phyloP scores from a whole-genome alignment of 2,329 filamentous ascomycete species.

The Nothopassalora personata region DNA sequence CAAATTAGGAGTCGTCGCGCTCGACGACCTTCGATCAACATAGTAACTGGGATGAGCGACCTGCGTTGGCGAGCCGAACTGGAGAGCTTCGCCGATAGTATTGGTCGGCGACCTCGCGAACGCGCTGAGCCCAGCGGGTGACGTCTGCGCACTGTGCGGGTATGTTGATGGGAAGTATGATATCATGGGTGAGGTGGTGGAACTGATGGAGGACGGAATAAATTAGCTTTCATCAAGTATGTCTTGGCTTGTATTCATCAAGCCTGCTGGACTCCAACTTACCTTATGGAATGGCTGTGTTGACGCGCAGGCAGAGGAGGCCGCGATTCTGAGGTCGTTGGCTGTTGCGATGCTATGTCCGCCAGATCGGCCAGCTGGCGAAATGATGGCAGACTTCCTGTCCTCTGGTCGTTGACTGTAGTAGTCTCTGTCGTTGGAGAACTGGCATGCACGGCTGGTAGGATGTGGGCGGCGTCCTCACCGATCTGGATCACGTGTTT shows the following conservation, averaged over 20 bases:
- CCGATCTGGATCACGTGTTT: constrained; percentile 18
- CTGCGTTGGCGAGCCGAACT: constrained; percentile 25
- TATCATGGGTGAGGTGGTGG: constrained; percentile 24
- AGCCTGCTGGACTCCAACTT: background rate
- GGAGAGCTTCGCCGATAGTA: constrained; percentile 20
- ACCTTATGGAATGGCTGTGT: constrained; percentile 17
- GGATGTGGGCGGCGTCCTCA: constrained; percentile 17
- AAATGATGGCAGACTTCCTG: constrained; percentile 30
- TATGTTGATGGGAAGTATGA: constrained; percentile 22
- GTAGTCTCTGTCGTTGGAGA: constrained; percentile 14
- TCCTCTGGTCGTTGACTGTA: constrained; percentile 19
- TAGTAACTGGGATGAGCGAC: constrained; percentile 19
- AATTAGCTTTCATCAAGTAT: background rate
- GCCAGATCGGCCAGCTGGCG: constrained; percentile 26
- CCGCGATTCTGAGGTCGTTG: constrained; percentile 19
- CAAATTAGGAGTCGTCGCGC: constrained; percentile 10
- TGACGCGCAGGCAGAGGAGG: constrained; percentile 19
- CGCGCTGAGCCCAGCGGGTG: constrained; percentile 19
- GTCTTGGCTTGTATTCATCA: background rate
- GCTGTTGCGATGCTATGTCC: constrained; percentile 43
- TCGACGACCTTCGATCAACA: constrained; percentile 19
- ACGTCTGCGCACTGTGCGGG: constrained; percentile 24
- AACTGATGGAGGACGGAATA: constrained; percentile 21
- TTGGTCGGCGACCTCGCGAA: constrained; percentile 24
- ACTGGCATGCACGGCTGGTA: constrained; percentile 24